A percentile compares a stretch with the other conserved stretches of the same genome.
These are phyloP conservation scores for Yamadazyma oceani DNA, from an alignment of 1,139 yeast species.

Conservation along the genomic window DNA sequence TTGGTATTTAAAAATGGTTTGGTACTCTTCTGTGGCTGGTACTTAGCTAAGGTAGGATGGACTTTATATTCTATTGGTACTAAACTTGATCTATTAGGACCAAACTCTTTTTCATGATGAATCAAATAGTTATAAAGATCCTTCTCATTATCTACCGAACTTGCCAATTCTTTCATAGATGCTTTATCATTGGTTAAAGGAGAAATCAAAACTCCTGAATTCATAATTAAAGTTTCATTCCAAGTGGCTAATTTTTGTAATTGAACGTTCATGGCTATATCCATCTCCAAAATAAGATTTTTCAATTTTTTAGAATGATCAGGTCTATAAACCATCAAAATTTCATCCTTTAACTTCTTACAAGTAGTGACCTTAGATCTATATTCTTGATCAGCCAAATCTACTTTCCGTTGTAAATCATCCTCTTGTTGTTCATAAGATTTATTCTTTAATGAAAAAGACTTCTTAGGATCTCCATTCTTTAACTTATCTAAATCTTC, in stretches of 20 bases:
- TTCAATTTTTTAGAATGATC: constrained; percentile 69
- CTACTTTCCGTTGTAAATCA: constrained; percentile 78
- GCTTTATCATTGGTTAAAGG: constrained; percentile 61
- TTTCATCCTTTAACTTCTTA: constrained; percentile 71
- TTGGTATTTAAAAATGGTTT: constrained; percentile 42
- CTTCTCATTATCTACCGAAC: constrained; percentile 76
- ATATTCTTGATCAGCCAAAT: constrained; percentile 82
- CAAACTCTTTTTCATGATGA: constrained; percentile 41
- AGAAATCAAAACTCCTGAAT: constrained; percentile 77
- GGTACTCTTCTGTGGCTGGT: constrained; percentile 21
- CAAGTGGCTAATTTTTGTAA: constrained; percentile 86
- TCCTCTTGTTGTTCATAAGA: constrained; percentile 91
- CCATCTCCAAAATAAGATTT: constrained; percentile 79
- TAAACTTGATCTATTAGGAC: constrained; percentile 31
- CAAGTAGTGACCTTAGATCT: constrained; percentile 73
- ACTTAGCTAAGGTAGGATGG: constrained; percentile 65
- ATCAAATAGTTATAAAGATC: constrained; percentile 73
- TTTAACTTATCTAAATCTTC: constrained; percentile 83
- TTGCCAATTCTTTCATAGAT: constrained; percentile 75
- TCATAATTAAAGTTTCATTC: constrained; percentile 78
- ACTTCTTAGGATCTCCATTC: constrained; percentile 81
- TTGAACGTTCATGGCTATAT: constrained; percentile 84
- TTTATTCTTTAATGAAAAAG: constrained; percentile 74
- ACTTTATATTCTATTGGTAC: constrained; percentile 73
- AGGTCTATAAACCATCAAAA: constrained; percentile 75